These are phyloP conservation scores for Kodamaea kaohsiungensis DNA, from an alignment of 805 yeast species.

Conservation along the genomic window DNA sequence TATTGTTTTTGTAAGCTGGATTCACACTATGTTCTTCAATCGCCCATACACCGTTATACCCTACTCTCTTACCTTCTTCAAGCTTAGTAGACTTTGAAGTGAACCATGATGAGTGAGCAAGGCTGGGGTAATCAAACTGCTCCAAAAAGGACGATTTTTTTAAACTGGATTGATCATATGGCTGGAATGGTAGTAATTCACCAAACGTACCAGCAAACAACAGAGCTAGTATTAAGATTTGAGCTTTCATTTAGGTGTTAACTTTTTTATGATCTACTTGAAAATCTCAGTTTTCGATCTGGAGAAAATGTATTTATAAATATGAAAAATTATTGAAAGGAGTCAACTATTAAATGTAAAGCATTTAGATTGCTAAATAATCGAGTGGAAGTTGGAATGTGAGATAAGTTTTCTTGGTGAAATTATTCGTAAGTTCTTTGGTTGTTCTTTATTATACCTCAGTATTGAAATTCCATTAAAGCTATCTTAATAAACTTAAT, in stretches of 20 bases:
- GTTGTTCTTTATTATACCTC: too few relatives aligned
- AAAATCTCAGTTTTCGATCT: neutral
- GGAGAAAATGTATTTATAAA: neutral
- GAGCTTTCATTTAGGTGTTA: neutral
- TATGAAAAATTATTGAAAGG: neutral
- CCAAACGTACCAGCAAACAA: neutral
- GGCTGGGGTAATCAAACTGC: constrained; percentile 46
- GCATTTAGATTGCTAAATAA: too few relatives aligned
- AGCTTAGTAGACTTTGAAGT: constrained; percentile 54
- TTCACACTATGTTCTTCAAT: constrained; percentile 57
- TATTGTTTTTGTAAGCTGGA: constrained; percentile 65
- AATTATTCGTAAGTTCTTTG: too few relatives aligned
- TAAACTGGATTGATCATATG: constrained; percentile 3
- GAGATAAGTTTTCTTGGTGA: too few relatives aligned
- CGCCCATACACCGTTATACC: constrained; percentile 75
- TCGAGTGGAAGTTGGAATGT: too few relatives aligned
- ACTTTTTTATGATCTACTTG: neutral
- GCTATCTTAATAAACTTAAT: too few relatives aligned
- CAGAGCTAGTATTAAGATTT: constrained; percentile 4
- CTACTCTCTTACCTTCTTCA: constrained; percentile 41
- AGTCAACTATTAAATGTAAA: too few relatives aligned
- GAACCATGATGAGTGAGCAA: constrained; percentile 38
- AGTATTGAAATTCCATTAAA: too few relatives aligned
- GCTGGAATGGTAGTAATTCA: neutral
- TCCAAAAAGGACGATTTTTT: constrained; percentile 58